phyloP scores from a whole-genome alignment of 352 stramenopile species.

The Phytophthora citricola region DNA sequence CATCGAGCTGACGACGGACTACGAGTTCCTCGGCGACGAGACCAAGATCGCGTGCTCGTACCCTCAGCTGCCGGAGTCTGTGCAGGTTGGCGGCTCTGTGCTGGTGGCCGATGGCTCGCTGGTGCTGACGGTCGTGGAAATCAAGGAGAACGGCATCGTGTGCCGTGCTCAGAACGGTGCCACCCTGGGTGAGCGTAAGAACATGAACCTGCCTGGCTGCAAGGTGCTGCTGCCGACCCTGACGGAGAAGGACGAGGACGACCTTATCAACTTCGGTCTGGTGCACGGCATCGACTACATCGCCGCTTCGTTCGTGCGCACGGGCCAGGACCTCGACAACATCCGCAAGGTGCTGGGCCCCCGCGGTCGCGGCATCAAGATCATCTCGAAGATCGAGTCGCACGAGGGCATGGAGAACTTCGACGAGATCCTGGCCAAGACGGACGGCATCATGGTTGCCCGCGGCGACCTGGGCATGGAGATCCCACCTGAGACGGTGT shows the following conservation, averaged over 20 bases:
- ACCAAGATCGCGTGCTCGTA: slow-evolving; percentile 95
- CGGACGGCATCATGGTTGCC: slow-evolving; percentile 99
- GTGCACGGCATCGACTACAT: slow-evolving; percentile 98
- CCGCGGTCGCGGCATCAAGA: slow-evolving; percentile 89
- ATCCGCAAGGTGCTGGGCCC: slow-evolving; percentile 93
- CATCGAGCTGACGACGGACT: slow-evolving; percentile 74
- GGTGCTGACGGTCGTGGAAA: slow-evolving; percentile 91
- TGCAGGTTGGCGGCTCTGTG: slow-evolving; percentile 92
- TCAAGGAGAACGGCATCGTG: slow-evolving; percentile 79
- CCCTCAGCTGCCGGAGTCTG: slow-evolving; percentile 88
- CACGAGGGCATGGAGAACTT: slow-evolving; percentile 97
- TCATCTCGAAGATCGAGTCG: slow-evolving; percentile 99
- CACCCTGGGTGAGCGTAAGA: slow-evolving; percentile 93
- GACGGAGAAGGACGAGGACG: slow-evolving; percentile 93
- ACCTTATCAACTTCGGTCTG: slow-evolving; percentile 96
- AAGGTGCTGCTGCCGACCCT: slow-evolving; percentile 93
- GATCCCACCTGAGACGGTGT: slow-evolving; percentile 98
- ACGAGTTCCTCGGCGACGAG: slow-evolving; percentile 81
- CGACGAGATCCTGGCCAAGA: slow-evolving; percentile 96
- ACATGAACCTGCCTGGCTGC: slow-evolving; percentile 96
- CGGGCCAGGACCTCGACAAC: slow-evolving; percentile 96
- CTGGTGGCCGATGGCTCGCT: slow-evolving; percentile 96
- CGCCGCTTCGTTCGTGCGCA: slow-evolving; percentile 98
- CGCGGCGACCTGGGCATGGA: slow-evolving; percentile 99
- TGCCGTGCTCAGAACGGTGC: slow-evolving; percentile 83